Evolutionary conservation across 2,329 filamentous ascomycete species (phyloP).

Genomic region (Cladophialophora psammophila): DNA sequence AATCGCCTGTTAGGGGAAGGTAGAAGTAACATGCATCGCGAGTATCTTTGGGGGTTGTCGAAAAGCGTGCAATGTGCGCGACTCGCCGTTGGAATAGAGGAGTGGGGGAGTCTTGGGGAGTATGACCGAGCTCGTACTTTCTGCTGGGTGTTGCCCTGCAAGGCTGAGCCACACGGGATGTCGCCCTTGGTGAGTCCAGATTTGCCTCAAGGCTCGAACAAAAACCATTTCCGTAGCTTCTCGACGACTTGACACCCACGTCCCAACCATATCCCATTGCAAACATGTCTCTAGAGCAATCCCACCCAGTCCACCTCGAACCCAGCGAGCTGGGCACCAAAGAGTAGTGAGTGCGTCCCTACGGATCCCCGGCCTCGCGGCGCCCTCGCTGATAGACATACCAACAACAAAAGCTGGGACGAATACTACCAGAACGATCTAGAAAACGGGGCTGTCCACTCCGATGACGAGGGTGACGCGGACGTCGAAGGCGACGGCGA

Average conservation of each 20-base stretch:
- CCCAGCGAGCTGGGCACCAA: constrained; percentile 86
- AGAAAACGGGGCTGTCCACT: constrained; percentile 23
- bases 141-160: not conserved
- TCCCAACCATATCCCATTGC: not conserved
- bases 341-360: constrained; percentile 72
- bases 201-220: not conserved
- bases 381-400: not conserved
- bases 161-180: constrained; percentile 2
- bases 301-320: constrained; percentile 69
- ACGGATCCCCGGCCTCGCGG: too few species aligned
- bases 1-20: not conserved
- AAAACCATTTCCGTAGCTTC: not conserved
- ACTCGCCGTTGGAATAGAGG: too few species aligned
- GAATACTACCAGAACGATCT: constrained; percentile 55
- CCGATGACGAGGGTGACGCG: constrained; percentile 71
- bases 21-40: too few species aligned
- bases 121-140: too few species aligned
- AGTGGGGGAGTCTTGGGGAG: too few species aligned
- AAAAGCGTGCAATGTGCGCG: too few species aligned
- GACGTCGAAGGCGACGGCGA: constrained; percentile 72
- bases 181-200: constrained; percentile 7
- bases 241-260: not conserved
- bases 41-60: too few species aligned
- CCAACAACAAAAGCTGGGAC: constrained; percentile 67
- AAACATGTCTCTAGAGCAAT: constrained; percentile 36